Conservation (phyloP, 1,284 basidiomycete species). For the Filobasidium uniguttulatum region DNA sequence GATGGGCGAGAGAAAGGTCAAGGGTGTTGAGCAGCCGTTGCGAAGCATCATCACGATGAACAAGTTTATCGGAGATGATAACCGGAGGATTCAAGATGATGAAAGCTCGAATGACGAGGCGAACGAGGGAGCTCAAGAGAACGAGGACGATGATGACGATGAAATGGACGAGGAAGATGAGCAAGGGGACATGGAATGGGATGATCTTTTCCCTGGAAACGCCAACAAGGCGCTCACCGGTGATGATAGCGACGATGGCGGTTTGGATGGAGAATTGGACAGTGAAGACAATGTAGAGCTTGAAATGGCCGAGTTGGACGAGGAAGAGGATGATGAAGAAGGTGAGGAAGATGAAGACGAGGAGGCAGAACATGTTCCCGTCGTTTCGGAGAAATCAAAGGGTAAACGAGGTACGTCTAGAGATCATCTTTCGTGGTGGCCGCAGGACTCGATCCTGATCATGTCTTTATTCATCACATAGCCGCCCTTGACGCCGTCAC, state of each 20-base stretch:
- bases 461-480: neutral
- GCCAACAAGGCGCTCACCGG: slow-evolving; percentile 30
- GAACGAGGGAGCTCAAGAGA: slow-evolving; percentile 26
- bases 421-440: neutral
- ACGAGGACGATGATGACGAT: slow-evolving; percentile 40
- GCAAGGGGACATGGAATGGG: slow-evolving; percentile 61
- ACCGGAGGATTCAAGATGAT: slow-evolving; percentile 29
- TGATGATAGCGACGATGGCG: slow-evolving; percentile 27
- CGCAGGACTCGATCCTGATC: slow-evolving; percentile 15
- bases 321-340: slow-evolving; percentile 31
- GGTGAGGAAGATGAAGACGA: slow-evolving; percentile 43
- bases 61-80: slow-evolving; percentile 41
- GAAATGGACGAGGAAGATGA: slow-evolving; percentile 21
- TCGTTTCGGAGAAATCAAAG: slow-evolving; percentile 14
- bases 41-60: slow-evolving; percentile 44
- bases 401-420: slow-evolving; percentile 18
- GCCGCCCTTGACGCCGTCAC: slow-evolving; percentile 12
- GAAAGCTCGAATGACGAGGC: slow-evolving; percentile 29
- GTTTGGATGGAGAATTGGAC: slow-evolving; percentile 28
- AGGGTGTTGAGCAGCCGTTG: slow-evolving; percentile 45
- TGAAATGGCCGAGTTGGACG: slow-evolving; percentile 24
- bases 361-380: slow-evolving; percentile 67
- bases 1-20: slow-evolving; percentile 38
- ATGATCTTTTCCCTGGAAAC: slow-evolving; percentile 51
- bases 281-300: slow-evolving; percentile 27